phyloP scores from a whole-genome alignment of 768 basidiomycete genomes.

The Coprinopsis strossmayeri region DNA sequence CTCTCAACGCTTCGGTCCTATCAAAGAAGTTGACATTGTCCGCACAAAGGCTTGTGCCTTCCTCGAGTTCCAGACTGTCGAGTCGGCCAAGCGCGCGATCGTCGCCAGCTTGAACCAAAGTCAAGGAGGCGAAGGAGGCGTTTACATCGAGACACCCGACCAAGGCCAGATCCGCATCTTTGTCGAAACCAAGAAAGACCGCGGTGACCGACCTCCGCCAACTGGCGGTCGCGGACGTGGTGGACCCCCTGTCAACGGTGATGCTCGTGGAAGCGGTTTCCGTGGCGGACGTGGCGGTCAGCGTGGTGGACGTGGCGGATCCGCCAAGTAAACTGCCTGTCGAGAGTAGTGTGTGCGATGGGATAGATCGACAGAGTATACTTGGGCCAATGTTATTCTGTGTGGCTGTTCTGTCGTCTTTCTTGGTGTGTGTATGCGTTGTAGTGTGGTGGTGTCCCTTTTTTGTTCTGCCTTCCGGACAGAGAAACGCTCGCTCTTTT shows the following conservation, averaged over 20 bases:
- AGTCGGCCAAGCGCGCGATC: conserved; percentile 84
- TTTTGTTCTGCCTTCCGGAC: too few relatives aligned
- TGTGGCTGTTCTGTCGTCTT: neutral
- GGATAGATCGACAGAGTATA: neutral
- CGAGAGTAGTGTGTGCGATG: neutral
- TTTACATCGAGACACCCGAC: conserved; percentile 65
- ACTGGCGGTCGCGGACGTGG: neutral
- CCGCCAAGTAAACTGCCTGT: neutral
- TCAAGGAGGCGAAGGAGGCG: conserved; percentile 86
- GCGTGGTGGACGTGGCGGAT: neutral
- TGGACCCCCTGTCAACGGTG: neutral
- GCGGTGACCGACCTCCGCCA: conserved; percentile 45
- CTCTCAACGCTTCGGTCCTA: conserved; percentile 66
- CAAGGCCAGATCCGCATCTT: conserved; percentile 53
- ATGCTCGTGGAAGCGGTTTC: neutral
- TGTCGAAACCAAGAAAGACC: conserved; percentile 89
- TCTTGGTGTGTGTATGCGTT: too few relatives aligned
- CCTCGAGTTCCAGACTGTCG: conserved; percentile 77
- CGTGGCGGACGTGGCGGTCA: neutral
- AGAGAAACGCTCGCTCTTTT: neutral
- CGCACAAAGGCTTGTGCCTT: conserved; percentile 89
- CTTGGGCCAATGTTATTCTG: neutral
- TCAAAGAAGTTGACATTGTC: conserved; percentile 88
- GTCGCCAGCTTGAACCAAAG: conserved; percentile 52
- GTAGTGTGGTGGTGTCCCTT: too few relatives aligned